phyloP scores from a whole-genome alignment of 768 basidiomycete species.

The Dacryopinax primogenitus region DNA sequence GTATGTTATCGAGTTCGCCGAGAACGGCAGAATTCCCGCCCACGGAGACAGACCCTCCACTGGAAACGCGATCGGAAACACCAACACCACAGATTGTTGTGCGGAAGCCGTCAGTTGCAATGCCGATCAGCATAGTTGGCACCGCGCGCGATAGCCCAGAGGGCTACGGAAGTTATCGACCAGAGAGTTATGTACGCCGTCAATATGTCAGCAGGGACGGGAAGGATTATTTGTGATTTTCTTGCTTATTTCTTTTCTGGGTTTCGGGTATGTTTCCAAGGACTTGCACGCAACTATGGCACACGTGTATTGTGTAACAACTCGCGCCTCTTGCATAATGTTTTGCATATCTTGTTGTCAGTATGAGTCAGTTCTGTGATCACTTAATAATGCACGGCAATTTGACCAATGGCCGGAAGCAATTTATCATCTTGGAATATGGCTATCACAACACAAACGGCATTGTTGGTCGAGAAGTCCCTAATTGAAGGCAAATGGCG shows the following conservation, averaged over 20 bases:
- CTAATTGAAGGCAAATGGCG: conserved; percentile 15
- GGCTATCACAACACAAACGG: neutral
- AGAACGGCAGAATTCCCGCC: neutral
- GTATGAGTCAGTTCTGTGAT: too few relatives aligned
- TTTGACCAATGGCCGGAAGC: neutral
- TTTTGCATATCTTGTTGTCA: too few relatives aligned
- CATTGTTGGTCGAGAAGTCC: conserved; percentile 11
- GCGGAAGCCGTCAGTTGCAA: neutral
- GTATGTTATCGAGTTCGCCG: neutral
- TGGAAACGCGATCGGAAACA: neutral
- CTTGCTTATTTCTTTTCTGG: neutral
- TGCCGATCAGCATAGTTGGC: neutral
- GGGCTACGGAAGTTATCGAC: neutral
- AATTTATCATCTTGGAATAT: neutral
- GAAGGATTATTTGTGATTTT: neutral
- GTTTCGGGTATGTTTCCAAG: neutral
- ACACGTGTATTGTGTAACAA: neutral
- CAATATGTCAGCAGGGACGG: conserved; percentile 3
- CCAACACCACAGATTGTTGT: neutral
- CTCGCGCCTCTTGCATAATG: neutral
- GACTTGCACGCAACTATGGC: neutral
- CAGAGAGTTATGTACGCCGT: neutral
- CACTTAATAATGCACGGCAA: neutral
- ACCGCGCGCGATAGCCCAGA: neutral
- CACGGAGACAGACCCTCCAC: neutral